Conservation (phyloP, 768 basidiomycete species). For the Naematelia aurantialba region DNA sequence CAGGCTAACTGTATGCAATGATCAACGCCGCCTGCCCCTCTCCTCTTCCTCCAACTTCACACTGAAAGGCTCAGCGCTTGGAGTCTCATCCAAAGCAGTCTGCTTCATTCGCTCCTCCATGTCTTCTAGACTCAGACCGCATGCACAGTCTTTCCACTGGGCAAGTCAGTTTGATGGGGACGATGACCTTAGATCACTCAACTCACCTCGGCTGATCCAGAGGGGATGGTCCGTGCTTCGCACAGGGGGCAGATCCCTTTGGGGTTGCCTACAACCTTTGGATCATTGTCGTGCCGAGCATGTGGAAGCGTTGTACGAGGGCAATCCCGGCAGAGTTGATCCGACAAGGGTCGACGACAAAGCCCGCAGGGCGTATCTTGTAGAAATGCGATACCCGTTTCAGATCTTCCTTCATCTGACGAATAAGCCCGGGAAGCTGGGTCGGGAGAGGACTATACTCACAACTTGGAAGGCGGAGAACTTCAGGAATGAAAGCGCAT, state of each 20-base stretch:
- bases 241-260: conserved; percentile 2
- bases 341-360: conserved; percentile 17
- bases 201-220: background rate
- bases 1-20: background rate
- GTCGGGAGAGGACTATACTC: background rate
- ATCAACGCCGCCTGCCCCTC: background rate
- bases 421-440: background rate
- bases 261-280: conserved; percentile 3
- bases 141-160: conserved; percentile 13
- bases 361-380: conserved; percentile 11
- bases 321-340: conserved; percentile 14
- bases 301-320: conserved; percentile 4
- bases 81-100: conserved; percentile 13
- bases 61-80: background rate
- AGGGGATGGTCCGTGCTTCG: background rate
- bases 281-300: conserved; percentile 2
- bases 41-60: background rate
- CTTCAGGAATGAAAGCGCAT: conserved; percentile 17
- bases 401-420: background rate
- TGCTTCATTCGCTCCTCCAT: conserved; percentile 18
- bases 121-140: conserved; percentile 16
- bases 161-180: background rate
- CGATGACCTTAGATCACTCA: no score
- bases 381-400: background rate
- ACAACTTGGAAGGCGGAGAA: conserved; percentile 17